A percentile compares a stretch with the other conserved stretches of the same genome.
Evolutionary conservation across 2,329 filamentous ascomycete genomes (phyloP).

Genomic region (Aspergillus sp.): DNA sequence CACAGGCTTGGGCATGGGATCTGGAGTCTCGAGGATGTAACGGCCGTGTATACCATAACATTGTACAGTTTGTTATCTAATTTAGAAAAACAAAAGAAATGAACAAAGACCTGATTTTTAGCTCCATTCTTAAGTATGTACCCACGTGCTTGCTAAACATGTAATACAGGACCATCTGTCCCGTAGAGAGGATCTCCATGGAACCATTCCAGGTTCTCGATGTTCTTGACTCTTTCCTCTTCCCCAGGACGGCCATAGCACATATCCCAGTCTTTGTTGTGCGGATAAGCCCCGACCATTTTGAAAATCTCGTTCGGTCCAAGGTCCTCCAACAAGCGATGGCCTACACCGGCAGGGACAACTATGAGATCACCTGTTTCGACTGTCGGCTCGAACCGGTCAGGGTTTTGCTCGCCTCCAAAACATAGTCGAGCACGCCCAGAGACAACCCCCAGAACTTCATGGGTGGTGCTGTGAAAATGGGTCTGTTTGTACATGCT

Average conservation of each 20-base stretch:
- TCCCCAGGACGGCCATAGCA: conserved; percentile 64
- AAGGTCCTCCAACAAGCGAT: conserved; percentile 60
- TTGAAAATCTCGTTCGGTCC: conserved; percentile 51
- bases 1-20: neutral
- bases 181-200: conserved; percentile 61
- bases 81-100: neutral
- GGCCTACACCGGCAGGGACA: conserved; percentile 64
- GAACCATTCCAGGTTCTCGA: conserved; percentile 57
- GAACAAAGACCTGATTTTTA: neutral
- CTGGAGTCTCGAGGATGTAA: conserved; percentile 6
- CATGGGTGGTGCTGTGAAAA: conserved; percentile 67
- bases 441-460: conserved; percentile 60
- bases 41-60: conserved; percentile 12
- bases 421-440: conserved; percentile 65
- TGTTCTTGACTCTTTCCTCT: conserved; percentile 51
- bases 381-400: conserved; percentile 55
- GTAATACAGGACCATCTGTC: conserved; percentile 51
- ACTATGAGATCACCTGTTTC: conserved; percentile 63
- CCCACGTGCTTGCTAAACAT: conserved; percentile 28
- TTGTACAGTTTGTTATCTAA: conserved; percentile 9
- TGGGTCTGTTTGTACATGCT: conserved; percentile 67
- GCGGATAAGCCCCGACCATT: conserved; percentile 68
- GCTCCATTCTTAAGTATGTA: neutral
- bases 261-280: conserved; percentile 64
- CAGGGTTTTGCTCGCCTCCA: conserved; percentile 62